These are phyloP conservation scores for Ricinus communis DNA, from an alignment of 345 rosid genomes.

Conservation along the genomic window DNA sequence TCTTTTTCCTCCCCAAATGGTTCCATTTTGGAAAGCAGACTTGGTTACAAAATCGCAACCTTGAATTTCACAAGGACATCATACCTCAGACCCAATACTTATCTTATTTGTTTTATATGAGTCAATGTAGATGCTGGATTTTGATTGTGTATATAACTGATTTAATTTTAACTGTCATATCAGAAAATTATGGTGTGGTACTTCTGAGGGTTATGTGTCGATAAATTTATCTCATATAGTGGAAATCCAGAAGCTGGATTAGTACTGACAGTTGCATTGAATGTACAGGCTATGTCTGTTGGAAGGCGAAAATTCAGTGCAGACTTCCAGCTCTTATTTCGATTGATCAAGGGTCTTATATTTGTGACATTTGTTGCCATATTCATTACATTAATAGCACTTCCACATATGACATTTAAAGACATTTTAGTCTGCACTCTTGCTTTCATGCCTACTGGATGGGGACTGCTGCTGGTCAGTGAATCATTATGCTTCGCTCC, in stretches of 20 bases:
- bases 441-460: constrained; percentile 98
- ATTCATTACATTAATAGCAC: constrained; percentile 70
- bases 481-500: background rate
- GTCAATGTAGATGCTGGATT: background rate
- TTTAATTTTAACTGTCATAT: background rate
- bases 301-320: constrained; percentile 93
- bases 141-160: background rate
- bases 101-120: background rate
- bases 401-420: constrained; percentile 75
- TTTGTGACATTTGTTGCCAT: constrained; percentile 76
- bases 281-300: constrained; percentile 74
- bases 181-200: background rate
- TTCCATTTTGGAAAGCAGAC: background rate
- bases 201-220: background rate
- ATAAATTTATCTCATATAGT: background rate
- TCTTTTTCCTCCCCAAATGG: background rate
- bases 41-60: background rate
- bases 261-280: background rate
- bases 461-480: constrained; percentile 97
- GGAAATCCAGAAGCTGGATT: background rate
- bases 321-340: constrained; percentile 83
- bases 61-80: background rate
- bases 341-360: constrained; percentile 92
- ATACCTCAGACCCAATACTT: background rate
- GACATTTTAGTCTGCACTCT: constrained; percentile 89